Evolutionary conservation across 1,284 basidiomycete species (phyloP).

Genomic region (Ceratobasidium sp.): DNA sequence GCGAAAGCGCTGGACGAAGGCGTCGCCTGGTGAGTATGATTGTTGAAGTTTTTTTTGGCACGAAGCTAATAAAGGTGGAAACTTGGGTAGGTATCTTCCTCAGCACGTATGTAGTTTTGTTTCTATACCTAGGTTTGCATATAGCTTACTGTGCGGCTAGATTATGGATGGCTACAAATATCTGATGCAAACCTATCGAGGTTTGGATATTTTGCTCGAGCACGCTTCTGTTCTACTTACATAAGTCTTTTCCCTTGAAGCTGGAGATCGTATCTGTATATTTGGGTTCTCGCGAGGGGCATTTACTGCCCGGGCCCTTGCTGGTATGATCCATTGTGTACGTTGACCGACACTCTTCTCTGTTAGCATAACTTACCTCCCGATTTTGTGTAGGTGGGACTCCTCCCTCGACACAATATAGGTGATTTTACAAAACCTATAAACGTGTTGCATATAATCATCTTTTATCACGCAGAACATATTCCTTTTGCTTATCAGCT

Average conservation of each 20-base stretch:
- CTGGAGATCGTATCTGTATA: slow-evolving; percentile 44
- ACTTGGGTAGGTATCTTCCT: not conserved
- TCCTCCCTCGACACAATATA: not conserved
- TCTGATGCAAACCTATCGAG: slow-evolving; percentile 43
- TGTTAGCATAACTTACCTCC: not conserved
- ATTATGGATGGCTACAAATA: slow-evolving; percentile 43
- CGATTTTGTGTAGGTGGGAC: not conserved
- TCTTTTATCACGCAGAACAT: slow-evolving; percentile 38
- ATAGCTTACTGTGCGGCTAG: not conserved
- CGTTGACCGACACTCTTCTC: not conserved
- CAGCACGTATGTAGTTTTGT: slow-evolving; percentile 12
- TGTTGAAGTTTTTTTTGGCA: not conserved
- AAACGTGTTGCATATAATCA: not conserved
- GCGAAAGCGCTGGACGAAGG: slow-evolving; percentile 42
- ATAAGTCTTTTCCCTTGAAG: no score
- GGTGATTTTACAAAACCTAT: not conserved
- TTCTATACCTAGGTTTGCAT: not conserved
- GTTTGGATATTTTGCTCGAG: slow-evolving; percentile 43
- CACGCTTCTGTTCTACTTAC: no score
- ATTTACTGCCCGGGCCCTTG: slow-evolving; percentile 44
- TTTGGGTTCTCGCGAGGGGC: slow-evolving; percentile 45
- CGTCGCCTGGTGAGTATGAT: slow-evolving; percentile 42
- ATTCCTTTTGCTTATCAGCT: slow-evolving; percentile 43
- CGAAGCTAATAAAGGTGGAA: not conserved
- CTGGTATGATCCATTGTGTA: slow-evolving; percentile 41